A percentile compares a stretch with the other conserved stretches of the same genome.
Conservation (phyloP, 192 early-diverging fungal species). For the Backusella tuberculispora region DNA sequence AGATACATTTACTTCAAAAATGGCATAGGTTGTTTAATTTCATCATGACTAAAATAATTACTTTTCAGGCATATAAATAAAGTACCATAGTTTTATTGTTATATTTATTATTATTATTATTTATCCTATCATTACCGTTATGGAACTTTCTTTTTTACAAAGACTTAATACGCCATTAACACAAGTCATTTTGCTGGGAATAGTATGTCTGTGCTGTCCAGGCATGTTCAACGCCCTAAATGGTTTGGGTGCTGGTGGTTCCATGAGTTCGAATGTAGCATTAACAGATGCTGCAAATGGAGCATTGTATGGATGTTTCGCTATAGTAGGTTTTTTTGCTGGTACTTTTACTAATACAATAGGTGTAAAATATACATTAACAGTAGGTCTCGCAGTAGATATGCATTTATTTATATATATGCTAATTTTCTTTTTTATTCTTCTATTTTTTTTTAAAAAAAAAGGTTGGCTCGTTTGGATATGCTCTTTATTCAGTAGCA, state of each 20-base stretch:
- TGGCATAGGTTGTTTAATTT: background rate
- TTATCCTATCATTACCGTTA: background rate
- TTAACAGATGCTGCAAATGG: slow-evolving; percentile 32
- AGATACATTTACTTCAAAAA: background rate
- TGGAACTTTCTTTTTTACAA: background rate
- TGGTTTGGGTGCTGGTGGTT: slow-evolving; percentile 42
- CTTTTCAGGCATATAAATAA: background rate
- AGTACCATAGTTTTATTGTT: background rate
- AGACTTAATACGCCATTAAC: slow-evolving; percentile 56
- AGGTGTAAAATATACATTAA: slow-evolving; percentile 29
- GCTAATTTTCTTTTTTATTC: background rate
- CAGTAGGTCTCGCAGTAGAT: slow-evolving; percentile 23
- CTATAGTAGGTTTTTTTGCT: slow-evolving; percentile 43
- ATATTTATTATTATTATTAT: background rate
- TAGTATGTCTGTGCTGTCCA: slow-evolving; percentile 78
- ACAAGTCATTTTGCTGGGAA: slow-evolving; percentile 73
- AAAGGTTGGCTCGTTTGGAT: slow-evolving; percentile 61
- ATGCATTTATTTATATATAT: background rate
- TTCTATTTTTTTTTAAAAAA: slow-evolving; percentile 2
- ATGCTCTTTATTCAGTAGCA: slow-evolving; percentile 75
- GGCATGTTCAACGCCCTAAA: slow-evolving; percentile 77
- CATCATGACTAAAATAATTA: background rate
- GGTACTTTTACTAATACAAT: slow-evolving; percentile 38
- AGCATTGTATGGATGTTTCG: slow-evolving; percentile 40
- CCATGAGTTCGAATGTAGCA: slow-evolving; percentile 37